A percentile compares a stretch with the other conserved stretches of the same genome.
phyloP scores from a whole-genome alignment of 148 eudicot species.

The Selenicereus undatus region DNA sequence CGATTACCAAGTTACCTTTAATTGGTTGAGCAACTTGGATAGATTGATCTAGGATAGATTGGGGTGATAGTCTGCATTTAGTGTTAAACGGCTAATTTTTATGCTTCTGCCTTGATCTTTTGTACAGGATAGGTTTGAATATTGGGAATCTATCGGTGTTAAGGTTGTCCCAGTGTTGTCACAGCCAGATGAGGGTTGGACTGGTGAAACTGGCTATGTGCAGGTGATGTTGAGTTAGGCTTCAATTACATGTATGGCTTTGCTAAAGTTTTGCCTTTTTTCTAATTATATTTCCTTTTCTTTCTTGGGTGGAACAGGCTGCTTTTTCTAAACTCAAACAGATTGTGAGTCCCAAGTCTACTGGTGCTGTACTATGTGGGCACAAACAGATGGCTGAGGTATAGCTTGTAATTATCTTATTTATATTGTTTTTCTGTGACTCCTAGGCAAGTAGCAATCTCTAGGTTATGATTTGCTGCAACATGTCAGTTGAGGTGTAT shows the following conservation, averaged over 20 bases:
- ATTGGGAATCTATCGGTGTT: conserved; percentile 85
- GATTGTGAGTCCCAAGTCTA: conserved; percentile 51
- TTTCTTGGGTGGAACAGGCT: conserved; percentile 47
- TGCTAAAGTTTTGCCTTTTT: not conserved
- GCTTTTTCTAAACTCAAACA: conserved; percentile 71
- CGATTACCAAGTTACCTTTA: conserved; percentile 1
- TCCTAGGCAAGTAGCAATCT: not conserved
- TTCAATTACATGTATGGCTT: not conserved
- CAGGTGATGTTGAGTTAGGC: conserved; percentile 46
- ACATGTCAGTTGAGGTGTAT: not conserved
- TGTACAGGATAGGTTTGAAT: conserved; percentile 75
- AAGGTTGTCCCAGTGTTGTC: conserved; percentile 80
- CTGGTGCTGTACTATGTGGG: conserved; percentile 88
- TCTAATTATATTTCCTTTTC: not conserved
- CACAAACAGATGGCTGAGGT: conserved; percentile 96
- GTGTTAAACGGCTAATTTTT: conserved; percentile 4
- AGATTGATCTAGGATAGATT: not conserved
- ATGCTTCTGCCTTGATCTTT: conserved; percentile 9
- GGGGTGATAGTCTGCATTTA: not conserved
- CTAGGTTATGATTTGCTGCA: not conserved
- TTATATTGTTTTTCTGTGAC: not conserved
- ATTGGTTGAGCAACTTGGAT: not conserved
- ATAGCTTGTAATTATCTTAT: conserved; percentile 9
- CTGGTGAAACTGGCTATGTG: conserved; percentile 82
- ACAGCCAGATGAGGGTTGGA: conserved; percentile 73